Evolutionary conservation across 345 rosid genomes (phyloP), one percentile per base, ranked within the genome.

Genomic region (Pseudoturritis turrita): DNA sequence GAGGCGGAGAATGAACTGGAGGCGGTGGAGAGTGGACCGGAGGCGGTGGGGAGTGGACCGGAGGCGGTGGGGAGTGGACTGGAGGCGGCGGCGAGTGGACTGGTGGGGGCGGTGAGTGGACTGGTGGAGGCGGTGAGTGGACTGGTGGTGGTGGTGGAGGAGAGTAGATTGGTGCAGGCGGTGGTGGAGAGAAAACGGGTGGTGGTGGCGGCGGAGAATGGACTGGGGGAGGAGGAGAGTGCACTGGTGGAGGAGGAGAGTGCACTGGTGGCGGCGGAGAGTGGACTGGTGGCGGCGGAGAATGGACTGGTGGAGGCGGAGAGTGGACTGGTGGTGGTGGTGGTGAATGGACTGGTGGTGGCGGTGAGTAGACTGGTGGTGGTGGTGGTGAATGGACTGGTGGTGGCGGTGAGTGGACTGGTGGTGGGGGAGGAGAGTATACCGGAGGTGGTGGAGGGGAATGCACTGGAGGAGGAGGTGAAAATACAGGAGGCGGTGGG

Each of bases 141-240:
- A 55, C 62, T 1, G 72, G 72, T 0, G 68, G 70, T 41, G 73
- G 72, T 4, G 75, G 75, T 10, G 77, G 77, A 4, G 78, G 78
- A 5, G 78, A 74, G 14, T 58, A 6, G 8, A 67, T n/a, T 28
- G 78, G 78, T 37, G 73, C 19, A 5, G 78, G 70, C 0, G 70
- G 70, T 12, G 69, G 77, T 25, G 77, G 72, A 22, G 77, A 46
- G 28, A 7, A 12, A 7, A 71, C 31, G 4, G 60, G 68, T 14
- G 73, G 67, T 7, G 77, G 76, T 29, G 73, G 71, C 2, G 72
- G 72, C 0, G 72, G 72, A 9, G 57, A 64, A 1, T 45, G 41
- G 0, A 62, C 68, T 3, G 71, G 75, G 12, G 74, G 75, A 1
- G 76, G 70, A 0, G 70, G 76, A 4, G 77, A 72, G 0, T 63